phyloP scores from a whole-genome alignment of 169 alveolate species.

The Plasmodium vivax region DNA sequence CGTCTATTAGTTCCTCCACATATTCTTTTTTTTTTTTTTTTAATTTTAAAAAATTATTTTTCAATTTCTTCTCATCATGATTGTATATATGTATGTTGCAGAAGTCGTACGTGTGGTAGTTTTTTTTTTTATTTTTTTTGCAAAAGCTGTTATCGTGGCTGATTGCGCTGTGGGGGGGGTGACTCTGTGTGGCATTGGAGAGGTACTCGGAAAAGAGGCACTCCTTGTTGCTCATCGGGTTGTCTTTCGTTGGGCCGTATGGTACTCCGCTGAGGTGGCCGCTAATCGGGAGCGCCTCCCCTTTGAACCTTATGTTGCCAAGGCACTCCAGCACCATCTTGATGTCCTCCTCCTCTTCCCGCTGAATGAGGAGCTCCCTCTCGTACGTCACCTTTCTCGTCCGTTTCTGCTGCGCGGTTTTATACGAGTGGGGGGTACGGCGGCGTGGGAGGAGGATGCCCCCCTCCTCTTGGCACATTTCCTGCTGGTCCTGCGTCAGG shows the following conservation, averaged over 20 bases:
- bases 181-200: neutral
- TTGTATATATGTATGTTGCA: constrained; percentile 58
- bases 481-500: neutral
- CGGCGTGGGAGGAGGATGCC: neutral
- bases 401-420: neutral
- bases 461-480: neutral
- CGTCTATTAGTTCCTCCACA: constrained; percentile 23
- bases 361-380: constrained; percentile 25
- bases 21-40: constrained; percentile 72
- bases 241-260: neutral
- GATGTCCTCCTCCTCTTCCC: constrained; percentile 67
- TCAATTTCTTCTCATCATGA: constrained; percentile 14
- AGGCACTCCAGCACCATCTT: constrained; percentile 63
- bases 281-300: neutral
- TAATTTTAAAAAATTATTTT: constrained; percentile 69
- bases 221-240: neutral
- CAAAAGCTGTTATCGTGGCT: neutral
- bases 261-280: neutral
- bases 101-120: constrained; percentile 39
- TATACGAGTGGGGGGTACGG: neutral
- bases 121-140: constrained; percentile 10
- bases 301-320: constrained; percentile 67
- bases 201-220: neutral
- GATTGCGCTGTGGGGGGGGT: neutral
- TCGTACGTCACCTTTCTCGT: constrained; percentile 14